Evolutionary conservation across 2,329 filamentous ascomycete genomes (phyloP).

Genomic region (Coleophoma cylindrospora): DNA sequence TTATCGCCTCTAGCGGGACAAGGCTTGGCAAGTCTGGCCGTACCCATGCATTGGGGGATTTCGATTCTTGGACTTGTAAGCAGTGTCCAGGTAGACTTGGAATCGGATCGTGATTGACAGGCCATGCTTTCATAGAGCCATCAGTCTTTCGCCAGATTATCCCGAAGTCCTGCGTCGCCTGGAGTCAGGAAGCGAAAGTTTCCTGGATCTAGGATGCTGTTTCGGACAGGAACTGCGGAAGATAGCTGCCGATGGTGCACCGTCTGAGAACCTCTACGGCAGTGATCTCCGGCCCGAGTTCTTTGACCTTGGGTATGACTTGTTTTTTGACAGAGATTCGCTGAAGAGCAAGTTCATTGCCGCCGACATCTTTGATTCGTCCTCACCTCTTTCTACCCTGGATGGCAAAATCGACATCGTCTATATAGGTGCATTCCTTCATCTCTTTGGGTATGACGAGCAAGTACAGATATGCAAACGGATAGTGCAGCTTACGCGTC

Average conservation of each 20-base stretch:
- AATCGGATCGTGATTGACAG: not conserved
- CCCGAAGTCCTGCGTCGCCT: constrained; percentile 4
- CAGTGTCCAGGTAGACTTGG: constrained; percentile 6
- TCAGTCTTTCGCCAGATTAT: constrained; percentile 3
- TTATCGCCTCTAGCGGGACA: not conserved
- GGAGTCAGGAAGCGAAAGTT: constrained; percentile 1
- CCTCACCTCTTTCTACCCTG: constrained; percentile 25
- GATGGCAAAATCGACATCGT: constrained; percentile 33
- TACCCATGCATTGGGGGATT: constrained; percentile 10
- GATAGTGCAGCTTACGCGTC: constrained; percentile 9
- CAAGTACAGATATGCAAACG: constrained; percentile 29
- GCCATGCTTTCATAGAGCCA: not conserved
- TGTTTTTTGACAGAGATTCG: constrained; percentile 28
- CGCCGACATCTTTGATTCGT: constrained; percentile 24
- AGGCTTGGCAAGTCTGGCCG: constrained; percentile 3
- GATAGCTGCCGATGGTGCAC: constrained; percentile 27
- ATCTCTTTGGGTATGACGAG: constrained; percentile 34
- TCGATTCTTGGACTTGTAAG: constrained; percentile 6
- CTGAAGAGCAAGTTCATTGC: constrained; percentile 25
- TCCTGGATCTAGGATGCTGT: constrained; percentile 32
- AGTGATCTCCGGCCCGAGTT: constrained; percentile 26
- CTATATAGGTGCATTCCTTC: constrained; percentile 35
- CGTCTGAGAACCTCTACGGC: constrained; percentile 22
- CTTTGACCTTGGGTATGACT: constrained; percentile 27
- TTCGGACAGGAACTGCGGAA: constrained; percentile 31